Base-by-base conservation (phyloP, 257 asterid species). In the Gentiana macrophylla region DNA sequence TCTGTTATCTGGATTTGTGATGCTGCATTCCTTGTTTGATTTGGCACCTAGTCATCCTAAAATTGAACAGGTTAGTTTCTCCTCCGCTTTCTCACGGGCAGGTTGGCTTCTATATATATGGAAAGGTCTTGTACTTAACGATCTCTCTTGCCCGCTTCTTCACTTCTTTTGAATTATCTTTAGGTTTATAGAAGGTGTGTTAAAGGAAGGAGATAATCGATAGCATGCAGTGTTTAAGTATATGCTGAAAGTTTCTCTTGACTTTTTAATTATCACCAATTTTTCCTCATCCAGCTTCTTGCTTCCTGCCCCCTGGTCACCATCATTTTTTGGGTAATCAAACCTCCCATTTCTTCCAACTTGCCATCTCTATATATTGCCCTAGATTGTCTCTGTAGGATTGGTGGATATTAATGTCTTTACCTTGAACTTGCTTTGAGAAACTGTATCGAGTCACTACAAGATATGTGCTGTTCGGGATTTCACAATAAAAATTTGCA, bases 21-120 rank as follows among this genome's bases (percentile, higher is more conserved):
- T 92, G 70, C 69, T 92, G 74, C 93, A 92, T 66, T 79, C 94
- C 61, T 71, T 92, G 73, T 84, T 88, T 68, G 97, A 84, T 74
- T 81, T 92, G 75, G 94, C 95, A 49, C 76, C 94, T 56, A 93
- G 94, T 59, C 86, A 74, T 74, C 90, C 89, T 63, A 85, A 82
- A 72, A 70, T 92, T 56, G 93, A 88, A 75, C 91, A 86, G 99
- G 99, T 91, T 67, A 58, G 52, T 15, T 15, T 15, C 11, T 8
- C 6, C 41, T 35, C 2, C 36, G 35, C 10, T 57, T 10, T 5
- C 46, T 41, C 9, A 41, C 9, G 6, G 46, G 46, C 46, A 41
- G 2, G 46, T 41, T 4, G 6, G 8, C 12, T 51, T 13, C 5
- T 50, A n/a, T 11, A 32, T 57, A 13, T 57, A 7, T 32, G 69